Percentiles rank a stretch among this genome's conserved stretches.
These are phyloP conservation scores for Annulohypoxylon stygium DNA, from an alignment of 495 filamentous ascomycete species.

Conservation along the genomic window DNA sequence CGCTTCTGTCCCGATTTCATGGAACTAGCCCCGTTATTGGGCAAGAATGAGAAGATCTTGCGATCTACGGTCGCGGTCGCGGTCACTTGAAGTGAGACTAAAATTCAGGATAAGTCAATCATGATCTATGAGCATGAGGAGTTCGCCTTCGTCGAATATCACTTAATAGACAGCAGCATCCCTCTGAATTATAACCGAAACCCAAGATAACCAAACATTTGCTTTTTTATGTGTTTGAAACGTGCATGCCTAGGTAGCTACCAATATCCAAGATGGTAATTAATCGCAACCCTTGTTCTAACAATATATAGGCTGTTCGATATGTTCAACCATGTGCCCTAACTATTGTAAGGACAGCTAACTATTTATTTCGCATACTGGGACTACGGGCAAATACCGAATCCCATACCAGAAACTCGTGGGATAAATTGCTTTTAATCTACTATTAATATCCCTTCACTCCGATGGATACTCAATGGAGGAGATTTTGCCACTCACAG, in stretches of 20 bases:
- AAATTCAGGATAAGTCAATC: constrained; percentile 2
- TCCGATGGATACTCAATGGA: not conserved
- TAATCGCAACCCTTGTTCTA: not conserved
- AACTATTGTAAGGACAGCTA: not conserved
- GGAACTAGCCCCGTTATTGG: constrained; percentile 11
- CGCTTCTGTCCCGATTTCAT: constrained; percentile 15
- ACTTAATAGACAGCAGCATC: not conserved
- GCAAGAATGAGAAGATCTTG: constrained; percentile 12
- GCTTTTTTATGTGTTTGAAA: constrained; percentile 12
- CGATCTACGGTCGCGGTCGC: constrained; percentile 11
- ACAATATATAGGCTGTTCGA: constrained; percentile 3
- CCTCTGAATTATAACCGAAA: not conserved
- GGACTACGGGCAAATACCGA: constrained; percentile 10
- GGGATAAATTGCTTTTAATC: constrained; percentile 33
- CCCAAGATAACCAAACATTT: not conserved
- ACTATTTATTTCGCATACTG: not conserved
- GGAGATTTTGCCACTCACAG: too few relatives aligned
- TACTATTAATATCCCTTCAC: constrained; percentile 10
- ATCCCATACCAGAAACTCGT: not conserved
- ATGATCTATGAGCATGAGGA: not conserved
- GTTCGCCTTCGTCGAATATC: too few relatives aligned
- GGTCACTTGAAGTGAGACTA: not conserved
- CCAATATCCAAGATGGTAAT: constrained; percentile 6
- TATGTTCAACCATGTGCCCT: constrained; percentile 25
- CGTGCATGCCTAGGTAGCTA: not conserved